Evolutionary conservation across 805 yeast species (phyloP).

Genomic region (Spathaspora sp.): DNA sequence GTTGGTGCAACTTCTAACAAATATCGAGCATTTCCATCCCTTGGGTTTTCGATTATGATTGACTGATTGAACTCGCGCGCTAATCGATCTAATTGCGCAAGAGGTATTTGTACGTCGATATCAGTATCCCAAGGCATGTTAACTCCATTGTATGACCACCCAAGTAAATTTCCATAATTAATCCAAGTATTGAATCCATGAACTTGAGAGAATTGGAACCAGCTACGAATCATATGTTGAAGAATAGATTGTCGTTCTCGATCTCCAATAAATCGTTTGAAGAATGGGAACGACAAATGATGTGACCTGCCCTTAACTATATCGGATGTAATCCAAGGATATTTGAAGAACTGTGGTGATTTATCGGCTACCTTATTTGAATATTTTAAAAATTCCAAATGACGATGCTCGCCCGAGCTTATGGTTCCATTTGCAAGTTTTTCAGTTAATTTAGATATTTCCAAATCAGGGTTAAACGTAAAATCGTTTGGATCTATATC

Average conservation of each 20-base stretch:
- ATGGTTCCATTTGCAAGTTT: conserved; percentile 11
- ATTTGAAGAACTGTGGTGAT: conserved; percentile 33
- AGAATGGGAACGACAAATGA: conserved; percentile 34
- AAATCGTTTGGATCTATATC: conserved; percentile 23
- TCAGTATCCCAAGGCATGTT: conserved; percentile 33
- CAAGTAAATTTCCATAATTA: conserved; percentile 25
- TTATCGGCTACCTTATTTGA: conserved; percentile 19
- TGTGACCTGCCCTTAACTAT: conserved; percentile 30
- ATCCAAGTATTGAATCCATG: conserved; percentile 25
- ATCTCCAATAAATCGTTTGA: conserved; percentile 30
- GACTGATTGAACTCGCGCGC: conserved; percentile 22
- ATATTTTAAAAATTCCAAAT: conserved; percentile 26
- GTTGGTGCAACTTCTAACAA: conserved; percentile 23
- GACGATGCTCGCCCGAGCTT: conserved; percentile 15
- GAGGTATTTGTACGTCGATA: conserved; percentile 26
- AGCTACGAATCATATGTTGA: conserved; percentile 33
- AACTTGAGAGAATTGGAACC: conserved; percentile 35
- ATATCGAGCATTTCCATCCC: conserved; percentile 26
- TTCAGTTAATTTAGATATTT: conserved; percentile 21
- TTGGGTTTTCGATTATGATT: conserved; percentile 24
- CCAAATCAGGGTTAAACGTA: conserved; percentile 25
- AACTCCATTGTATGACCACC: conserved; percentile 29
- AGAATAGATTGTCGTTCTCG: conserved; percentile 34
- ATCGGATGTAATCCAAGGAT: conserved; percentile 38
- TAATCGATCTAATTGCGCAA: conserved; percentile 18